Percentiles rank a stretch among this genome's conserved stretches.
These are phyloP conservation scores for Letharia columbiana DNA, from an alignment of 495 filamentous ascomycete species.

Conservation along the genomic window DNA sequence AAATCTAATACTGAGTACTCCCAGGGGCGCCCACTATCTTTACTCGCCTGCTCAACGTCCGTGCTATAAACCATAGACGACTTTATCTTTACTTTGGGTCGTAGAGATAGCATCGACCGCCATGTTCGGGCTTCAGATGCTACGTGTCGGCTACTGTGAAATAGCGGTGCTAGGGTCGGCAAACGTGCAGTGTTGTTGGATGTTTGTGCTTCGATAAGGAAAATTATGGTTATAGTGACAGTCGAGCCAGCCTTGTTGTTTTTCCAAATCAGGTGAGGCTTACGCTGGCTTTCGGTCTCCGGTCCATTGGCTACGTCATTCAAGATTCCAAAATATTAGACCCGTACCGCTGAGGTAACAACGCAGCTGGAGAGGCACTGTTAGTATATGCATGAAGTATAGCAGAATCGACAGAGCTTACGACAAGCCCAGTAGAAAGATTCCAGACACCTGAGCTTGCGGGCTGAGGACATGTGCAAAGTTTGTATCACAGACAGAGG, in stretches of 20 bases:
- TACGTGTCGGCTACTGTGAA: background rate
- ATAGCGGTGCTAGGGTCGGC: background rate
- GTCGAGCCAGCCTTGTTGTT: background rate
- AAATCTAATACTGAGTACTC: background rate
- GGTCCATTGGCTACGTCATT: background rate
- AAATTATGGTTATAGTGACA: background rate
- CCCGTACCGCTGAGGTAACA: background rate
- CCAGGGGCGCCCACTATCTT: background rate
- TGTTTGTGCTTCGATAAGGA: background rate
- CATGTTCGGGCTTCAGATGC: background rate
- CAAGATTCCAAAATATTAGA: background rate
- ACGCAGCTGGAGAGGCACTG: background rate
- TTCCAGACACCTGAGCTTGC: conserved; percentile 1
- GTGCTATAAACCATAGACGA: background rate
- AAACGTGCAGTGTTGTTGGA: background rate
- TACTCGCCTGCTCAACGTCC: background rate
- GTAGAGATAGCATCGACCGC: background rate
- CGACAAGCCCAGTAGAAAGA: background rate
- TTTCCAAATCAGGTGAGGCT: background rate
- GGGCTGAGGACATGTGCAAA: background rate
- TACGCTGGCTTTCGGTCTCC: background rate
- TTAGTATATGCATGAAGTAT: background rate
- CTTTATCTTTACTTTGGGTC: background rate
- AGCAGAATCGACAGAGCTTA: background rate
- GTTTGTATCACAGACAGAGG: background rate